phyloP scores from a whole-genome alignment of 208 protist genomes.

The Leishmania guyanensis region DNA sequence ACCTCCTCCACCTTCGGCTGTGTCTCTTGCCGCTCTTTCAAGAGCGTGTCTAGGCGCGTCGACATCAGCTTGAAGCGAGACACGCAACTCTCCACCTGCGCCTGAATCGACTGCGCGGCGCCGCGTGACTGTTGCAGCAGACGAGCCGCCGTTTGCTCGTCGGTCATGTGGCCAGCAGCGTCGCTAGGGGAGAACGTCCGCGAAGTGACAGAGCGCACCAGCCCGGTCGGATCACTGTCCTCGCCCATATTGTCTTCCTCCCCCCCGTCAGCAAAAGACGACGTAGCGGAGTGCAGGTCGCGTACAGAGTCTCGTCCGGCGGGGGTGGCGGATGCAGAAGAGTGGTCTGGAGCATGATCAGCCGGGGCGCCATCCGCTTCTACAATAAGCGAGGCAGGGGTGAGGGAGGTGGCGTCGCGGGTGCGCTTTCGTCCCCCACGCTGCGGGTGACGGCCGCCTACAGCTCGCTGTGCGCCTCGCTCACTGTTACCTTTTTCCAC shows the following conservation, averaged over 20 bases:
- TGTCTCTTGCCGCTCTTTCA: slow-evolving; percentile 16
- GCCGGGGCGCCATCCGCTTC: not conserved
- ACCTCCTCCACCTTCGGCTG: slow-evolving; percentile 31
- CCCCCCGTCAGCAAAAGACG: slow-evolving; percentile 3
- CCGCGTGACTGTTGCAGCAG: slow-evolving; percentile 18
- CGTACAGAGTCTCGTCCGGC: slow-evolving; percentile 18
- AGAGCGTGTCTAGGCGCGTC: slow-evolving; percentile 21
- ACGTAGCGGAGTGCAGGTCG: slow-evolving; percentile 18
- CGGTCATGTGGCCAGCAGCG: slow-evolving; percentile 8
- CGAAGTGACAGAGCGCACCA: slow-evolving; percentile 16
- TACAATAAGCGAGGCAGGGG: not conserved
- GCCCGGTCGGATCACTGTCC: slow-evolving; percentile 12
- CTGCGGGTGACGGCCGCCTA: not conserved
- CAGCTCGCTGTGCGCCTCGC: not conserved
- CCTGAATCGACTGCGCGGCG: slow-evolving; percentile 26
- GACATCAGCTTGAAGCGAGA: slow-evolving; percentile 24
- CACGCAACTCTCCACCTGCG: slow-evolving; percentile 23
- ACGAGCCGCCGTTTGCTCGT: slow-evolving; percentile 18
- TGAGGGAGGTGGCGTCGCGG: slow-evolving; percentile 5
- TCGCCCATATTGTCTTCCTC: slow-evolving; percentile 1
- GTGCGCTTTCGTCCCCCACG: slow-evolving; percentile 11
- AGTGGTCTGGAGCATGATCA: slow-evolving; percentile 6
- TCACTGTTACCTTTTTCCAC: not conserved
- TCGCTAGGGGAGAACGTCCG: not conserved
- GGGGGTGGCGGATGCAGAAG: slow-evolving; percentile 13